These are phyloP conservation scores for Hirschfeldia incana DNA, from an alignment of 345 rosid genomes.

Conservation along the genomic window DNA sequence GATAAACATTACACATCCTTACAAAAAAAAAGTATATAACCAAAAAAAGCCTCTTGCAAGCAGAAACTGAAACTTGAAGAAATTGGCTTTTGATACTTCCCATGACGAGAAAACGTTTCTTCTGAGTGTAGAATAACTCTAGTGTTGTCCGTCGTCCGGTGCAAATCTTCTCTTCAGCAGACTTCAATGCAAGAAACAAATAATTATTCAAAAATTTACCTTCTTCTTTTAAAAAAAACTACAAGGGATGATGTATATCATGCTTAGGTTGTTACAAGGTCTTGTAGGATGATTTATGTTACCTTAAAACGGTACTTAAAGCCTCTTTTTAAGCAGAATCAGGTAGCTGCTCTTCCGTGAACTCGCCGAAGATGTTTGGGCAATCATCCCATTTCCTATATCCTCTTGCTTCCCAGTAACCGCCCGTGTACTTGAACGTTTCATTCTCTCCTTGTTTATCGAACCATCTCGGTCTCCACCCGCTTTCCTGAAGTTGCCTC, in stretches of 20 bases:
- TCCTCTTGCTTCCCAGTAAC: constrained; percentile 93
- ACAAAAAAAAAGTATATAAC: neutral
- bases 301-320: constrained; percentile 15
- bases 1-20: constrained; percentile 14
- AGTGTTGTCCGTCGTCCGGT: neutral
- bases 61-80: neutral
- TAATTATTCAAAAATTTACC: neutral
- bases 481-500: constrained; percentile 83
- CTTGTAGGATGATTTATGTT: constrained; percentile 2
- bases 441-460: constrained; percentile 58
- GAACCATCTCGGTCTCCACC: constrained; percentile 97
- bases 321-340: constrained; percentile 39
- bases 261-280: neutral
- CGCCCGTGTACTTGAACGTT: constrained; percentile 68
- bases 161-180: neutral
- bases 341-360: constrained; percentile 46
- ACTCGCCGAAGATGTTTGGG: constrained; percentile 80
- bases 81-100: neutral
- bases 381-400: constrained; percentile 72
- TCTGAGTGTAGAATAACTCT: neutral
- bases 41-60: constrained; percentile 13
- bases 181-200: constrained; percentile 1
- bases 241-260: neutral
- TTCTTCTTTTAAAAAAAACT: neutral
- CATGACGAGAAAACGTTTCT: constrained; percentile 7